phyloP scores from a whole-genome alignment of 1,284 basidiomycete genomes.

The Fistulinella cinereoalba region DNA sequence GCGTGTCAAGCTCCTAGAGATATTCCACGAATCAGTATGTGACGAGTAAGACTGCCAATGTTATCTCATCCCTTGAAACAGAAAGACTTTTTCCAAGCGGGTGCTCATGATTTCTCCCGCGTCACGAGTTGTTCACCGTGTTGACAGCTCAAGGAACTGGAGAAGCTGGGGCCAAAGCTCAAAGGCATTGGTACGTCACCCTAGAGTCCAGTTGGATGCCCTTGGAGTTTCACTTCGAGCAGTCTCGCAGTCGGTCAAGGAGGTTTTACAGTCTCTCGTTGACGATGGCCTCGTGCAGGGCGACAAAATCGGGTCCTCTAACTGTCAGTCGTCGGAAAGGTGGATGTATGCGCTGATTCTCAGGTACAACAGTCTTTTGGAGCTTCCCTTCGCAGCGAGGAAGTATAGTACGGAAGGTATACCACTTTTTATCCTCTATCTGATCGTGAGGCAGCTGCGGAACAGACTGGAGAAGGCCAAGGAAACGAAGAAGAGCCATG shows the following conservation, averaged over 20 bases:
- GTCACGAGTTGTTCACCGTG: background rate
- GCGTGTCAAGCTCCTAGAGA: conserved; percentile 75
- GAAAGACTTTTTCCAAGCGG: conserved; percentile 83
- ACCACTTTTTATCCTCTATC: background rate
- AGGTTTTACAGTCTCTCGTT: conserved; percentile 80
- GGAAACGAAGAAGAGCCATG: conserved; percentile 45
- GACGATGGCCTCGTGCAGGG: conserved; percentile 78
- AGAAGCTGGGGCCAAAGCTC: conserved; percentile 79
- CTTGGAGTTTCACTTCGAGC: background rate
- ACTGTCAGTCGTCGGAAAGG: conserved; percentile 56
- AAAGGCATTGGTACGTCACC: conserved; percentile 75
- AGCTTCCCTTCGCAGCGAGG: conserved; percentile 87
- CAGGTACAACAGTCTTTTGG: conserved; percentile 73
- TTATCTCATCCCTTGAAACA: conserved; percentile 32
- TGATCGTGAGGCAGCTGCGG: conserved; percentile 47
- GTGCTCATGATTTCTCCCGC: background rate
- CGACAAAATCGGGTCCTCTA: conserved; percentile 90
- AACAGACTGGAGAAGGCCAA: conserved; percentile 55
- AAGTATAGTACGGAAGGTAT: conserved; percentile 52
- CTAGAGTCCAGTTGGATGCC: background rate
- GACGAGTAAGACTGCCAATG: background rate
- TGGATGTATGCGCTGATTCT: conserved; percentile 35
- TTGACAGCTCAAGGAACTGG: conserved; percentile 78
- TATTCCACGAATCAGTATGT: conserved; percentile 84
- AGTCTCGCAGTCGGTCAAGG: conserved; percentile 88